Evolutionary conservation across 2,329 filamentous ascomycete genomes (phyloP), one percentile per base, ranked within the genome.

Genomic region (Colletotrichum sp.): DNA sequence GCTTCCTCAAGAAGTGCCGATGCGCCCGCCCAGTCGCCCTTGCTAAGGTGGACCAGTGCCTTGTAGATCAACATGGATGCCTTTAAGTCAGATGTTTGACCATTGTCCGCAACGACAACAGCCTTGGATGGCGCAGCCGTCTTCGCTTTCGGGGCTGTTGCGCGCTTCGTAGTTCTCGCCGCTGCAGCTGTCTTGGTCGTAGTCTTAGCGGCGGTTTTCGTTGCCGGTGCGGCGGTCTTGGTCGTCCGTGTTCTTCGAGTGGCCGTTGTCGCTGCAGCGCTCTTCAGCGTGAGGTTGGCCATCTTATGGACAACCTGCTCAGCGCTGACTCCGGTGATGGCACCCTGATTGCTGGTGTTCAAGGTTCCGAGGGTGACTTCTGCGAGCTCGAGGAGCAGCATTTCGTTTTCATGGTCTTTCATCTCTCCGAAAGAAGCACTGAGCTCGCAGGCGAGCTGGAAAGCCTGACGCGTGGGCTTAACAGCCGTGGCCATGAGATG

Each of bases 1-100:
- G 88, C 87, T 77, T 88, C 85, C 66, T 89, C 86, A 3, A 96
- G 85, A 21, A 91, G 84, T 3, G 84, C 83, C 16, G 91, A 84
- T 0, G 93, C 93, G 9, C 90, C 87, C 1, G 89, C 83, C 86
- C 92, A 94, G 43, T 92, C 88, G 77, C 87, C 88, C 76, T 87
- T 84, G 61, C 84, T 84, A 26, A 92, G 84, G 65, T 88, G 84
- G 1, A 86, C 85, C 8, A 87, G 80, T 7, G 88, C 89, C 65
- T 84, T 86, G 66, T 85, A 84, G 15, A 87, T 82, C 30, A 86
- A 77, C 30, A 89, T 81, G 0, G 83, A 83, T 3, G 84, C 83
- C n/a, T 82, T 82, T 26, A 88, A 79, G 65, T 83, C 84, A 16
- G 81, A 21, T 16, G 74, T 24, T 6, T 68, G 65, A 24, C 64